Base-by-base conservation (phyloP, 345 rosid genomes). In the Salix udensis region DNA sequence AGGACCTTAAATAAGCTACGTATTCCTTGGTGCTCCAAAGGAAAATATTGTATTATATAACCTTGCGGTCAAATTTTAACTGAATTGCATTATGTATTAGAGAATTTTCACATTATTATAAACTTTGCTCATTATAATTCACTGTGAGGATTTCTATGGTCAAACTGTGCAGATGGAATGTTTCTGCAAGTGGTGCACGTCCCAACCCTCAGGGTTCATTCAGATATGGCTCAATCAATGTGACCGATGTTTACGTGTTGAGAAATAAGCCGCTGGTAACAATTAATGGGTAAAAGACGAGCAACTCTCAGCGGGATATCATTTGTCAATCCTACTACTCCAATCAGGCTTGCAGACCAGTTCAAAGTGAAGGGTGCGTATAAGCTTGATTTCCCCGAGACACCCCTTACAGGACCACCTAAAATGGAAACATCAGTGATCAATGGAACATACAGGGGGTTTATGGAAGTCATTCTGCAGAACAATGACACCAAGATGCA, bases 141-240 rank as follows among this genome's bases (percentile, higher is more conserved):
- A 65, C 36, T 50, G 40, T 34, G 24, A 62, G 68, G 44, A 46
- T 75, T 34, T 80, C 26, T 79, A 64, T 79, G 70, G 74, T 80
- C 58, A 28, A 76, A 74, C 81, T 75, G 24, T 85, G 85, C 85
- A 95, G 98, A 70, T 96, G 98, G 98, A 90, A 96, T 82, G 98
- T 94, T 53, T 83, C 96, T 67, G 99, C 99, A 0, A 96, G 99
- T 66, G 98, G 99, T 67, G 99, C 99, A 4, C 96, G 99, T 21
- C 99, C 99, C 64, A 96, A 96, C 72, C 97, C 98, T 5, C 97
- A 96, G 77, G 99, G 99, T 3, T 96, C 99, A 16, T 96, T 94
- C 80, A 91, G 85, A 74, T 96, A 96, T 58, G 99, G 99, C 31
- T 88, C 98, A 9, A 96, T 96, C 85, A 96, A 96, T 78, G 98